Percentiles rank a stretch among this genome's conserved stretches.
Conservation (phyloP, 2,329 filamentous ascomycete genomes). For the Metarhizium anisopliae region DNA sequence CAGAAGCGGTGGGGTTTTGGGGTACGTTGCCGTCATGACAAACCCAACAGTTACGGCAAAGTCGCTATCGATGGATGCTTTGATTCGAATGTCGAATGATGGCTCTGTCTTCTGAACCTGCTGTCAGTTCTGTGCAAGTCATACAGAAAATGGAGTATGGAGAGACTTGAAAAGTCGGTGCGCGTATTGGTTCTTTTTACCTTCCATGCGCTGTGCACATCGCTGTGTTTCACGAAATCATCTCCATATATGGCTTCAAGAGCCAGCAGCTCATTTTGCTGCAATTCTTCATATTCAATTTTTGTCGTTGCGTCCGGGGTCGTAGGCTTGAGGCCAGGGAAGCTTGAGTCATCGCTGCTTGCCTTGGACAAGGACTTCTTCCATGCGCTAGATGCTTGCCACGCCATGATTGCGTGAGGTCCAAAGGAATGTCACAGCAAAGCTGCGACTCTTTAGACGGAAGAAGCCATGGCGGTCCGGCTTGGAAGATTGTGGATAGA, state of each 20-base stretch:
- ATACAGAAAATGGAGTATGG: background rate
- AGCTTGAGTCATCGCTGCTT: slow-evolving; percentile 39
- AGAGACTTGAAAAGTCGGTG: background rate
- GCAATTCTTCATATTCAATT: slow-evolving; percentile 70
- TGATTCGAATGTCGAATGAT: slow-evolving; percentile 72
- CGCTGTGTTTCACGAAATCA: slow-evolving; percentile 70
- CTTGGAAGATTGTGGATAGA: background rate
- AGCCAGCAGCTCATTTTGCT: slow-evolving; percentile 79
- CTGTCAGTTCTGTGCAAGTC: background rate
- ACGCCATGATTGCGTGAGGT: slow-evolving; percentile 38
- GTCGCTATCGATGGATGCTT: slow-evolving; percentile 62
- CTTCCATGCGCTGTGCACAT: slow-evolving; percentile 74
- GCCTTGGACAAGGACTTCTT: slow-evolving; percentile 36
- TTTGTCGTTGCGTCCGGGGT: slow-evolving; percentile 33
- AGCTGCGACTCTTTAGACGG: slow-evolving; percentile 42
- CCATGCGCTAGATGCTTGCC: slow-evolving; percentile 37
- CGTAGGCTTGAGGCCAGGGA: slow-evolving; percentile 39
- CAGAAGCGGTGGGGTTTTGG: slow-evolving; percentile 69
- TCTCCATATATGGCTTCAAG: slow-evolving; percentile 83
- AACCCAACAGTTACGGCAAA: slow-evolving; percentile 65
- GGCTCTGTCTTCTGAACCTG: slow-evolving; percentile 63
- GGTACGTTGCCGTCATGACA: slow-evolving; percentile 82
- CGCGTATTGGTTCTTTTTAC: slow-evolving; percentile 34
- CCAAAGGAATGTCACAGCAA: slow-evolving; percentile 39
- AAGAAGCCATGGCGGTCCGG: slow-evolving; percentile 32